Evolutionary conservation across 768 basidiomycete species (phyloP), one percentile per base, ranked within the genome.

Genomic region (Mycena belliarum): DNA sequence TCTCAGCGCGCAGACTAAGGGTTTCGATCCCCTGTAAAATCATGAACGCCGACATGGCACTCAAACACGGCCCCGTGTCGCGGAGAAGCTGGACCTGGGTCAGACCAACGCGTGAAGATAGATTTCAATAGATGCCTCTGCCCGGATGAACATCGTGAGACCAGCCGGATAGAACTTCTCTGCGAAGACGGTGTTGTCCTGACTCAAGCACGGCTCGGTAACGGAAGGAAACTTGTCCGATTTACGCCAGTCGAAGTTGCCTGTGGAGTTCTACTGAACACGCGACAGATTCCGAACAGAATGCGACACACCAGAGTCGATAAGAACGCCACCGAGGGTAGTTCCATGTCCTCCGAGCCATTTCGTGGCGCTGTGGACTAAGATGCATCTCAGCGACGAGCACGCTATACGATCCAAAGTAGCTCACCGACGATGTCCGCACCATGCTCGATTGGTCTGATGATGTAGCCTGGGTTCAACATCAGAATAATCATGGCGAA

Each of bases 1-100:
- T 25, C n/a, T 59, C 6, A 3, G 44, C 50, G 11, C 57, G 57
- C 6, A 58, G 50, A 25, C 9, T 84, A 57, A 91, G 81, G 2
- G 89, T 92, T 73, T 92, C 89, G 21, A 91, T 75, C 48, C 89
- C 89, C 65, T 88, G 86, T 15, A 91, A 73, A 7, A 91, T 77
- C 37, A 89, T 76, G 75, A 90, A 91, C 1, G 86, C 86, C 7
- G 72, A 84, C 65, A 90, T 87, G 25, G 89, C 88, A 71, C 86
- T 87, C 60, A 89, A 63, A 23, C 76, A 68, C 12, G 86, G 79
- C 12, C 89, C 89, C 28, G 89, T 63, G 63, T 91, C 89, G 8
- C 89, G 84, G 42, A 89, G 76, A 29, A 84, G 73, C 68, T 84
- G 49, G 4, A 52, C 38, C 5, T 15, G 33, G 33, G 14, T 35